Percentiles rank a stretch among this genome's conserved stretches.
Conservation (phyloP, 495 filamentous ascomycete genomes). For the Penicillium diatomitis region DNA sequence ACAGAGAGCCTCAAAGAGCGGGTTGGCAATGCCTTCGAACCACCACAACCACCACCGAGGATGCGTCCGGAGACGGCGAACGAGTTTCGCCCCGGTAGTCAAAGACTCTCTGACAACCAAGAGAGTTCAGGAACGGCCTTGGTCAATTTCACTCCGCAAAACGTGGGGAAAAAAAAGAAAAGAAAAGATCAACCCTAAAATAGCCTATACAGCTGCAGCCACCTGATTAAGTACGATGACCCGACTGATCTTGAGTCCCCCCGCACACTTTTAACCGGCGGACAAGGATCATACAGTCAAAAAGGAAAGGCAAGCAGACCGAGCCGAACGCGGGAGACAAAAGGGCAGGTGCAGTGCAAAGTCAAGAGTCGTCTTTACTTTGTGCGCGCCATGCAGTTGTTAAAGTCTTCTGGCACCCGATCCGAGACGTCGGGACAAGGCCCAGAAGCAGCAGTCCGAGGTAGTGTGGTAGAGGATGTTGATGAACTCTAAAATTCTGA, state of each 20-base stretch:
- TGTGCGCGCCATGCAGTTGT: neutral
- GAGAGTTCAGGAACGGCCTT: too few relatives aligned
- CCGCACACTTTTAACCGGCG: neutral
- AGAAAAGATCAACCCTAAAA: too few relatives aligned
- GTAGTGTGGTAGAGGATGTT: too few relatives aligned
- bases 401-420: conserved; percentile 4
- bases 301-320: neutral
- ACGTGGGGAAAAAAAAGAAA: too few relatives aligned
- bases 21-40: neutral
- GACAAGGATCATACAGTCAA: neutral
- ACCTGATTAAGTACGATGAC: neutral
- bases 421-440: conserved; percentile 3
- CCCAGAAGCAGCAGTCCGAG: neutral
- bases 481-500: conserved; percentile 12
- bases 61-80: neutral
- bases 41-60: neutral
- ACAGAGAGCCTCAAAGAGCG: neutral
- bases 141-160: too few relatives aligned
- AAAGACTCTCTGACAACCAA: too few relatives aligned
- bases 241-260: neutral
- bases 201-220: too few relatives aligned
- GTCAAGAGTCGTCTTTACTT: too few relatives aligned
- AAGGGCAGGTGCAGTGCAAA: neutral
- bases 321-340: neutral
- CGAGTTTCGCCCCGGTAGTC: neutral